Conservation (phyloP, 2,329 filamentous ascomycete genomes). For the Trichocomaceae sp. region DNA sequence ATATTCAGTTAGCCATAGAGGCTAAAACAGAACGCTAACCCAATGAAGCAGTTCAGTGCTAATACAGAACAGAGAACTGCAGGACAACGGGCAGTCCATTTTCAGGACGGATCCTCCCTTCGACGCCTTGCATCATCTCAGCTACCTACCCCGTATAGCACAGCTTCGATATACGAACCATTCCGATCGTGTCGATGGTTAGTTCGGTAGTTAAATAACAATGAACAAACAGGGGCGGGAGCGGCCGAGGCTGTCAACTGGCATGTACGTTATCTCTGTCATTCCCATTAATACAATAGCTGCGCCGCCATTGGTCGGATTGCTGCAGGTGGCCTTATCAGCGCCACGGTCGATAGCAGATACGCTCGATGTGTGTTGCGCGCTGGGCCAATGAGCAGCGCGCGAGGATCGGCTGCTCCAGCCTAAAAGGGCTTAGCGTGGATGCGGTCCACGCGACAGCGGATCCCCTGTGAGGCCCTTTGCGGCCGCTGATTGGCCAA, state of each 20-base stretch:
- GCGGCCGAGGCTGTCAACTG: slow-evolving; percentile 3
- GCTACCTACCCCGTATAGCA: not conserved
- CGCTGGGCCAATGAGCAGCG: not conserved
- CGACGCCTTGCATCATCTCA: not conserved
- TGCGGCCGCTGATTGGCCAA: not conserved
- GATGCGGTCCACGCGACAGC: slow-evolving; percentile 6
- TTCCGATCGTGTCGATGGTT: not conserved
- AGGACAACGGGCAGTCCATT: not conserved
- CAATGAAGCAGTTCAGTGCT: too few relatives aligned
- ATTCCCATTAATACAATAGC: not conserved
- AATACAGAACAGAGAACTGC: not conserved
- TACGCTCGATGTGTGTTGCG: not conserved
- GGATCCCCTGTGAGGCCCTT: not conserved
- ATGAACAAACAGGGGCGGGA: slow-evolving; percentile 8
- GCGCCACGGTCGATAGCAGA: not conserved
- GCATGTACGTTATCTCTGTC: not conserved
- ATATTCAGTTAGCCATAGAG: too few relatives aligned
- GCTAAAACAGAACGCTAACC: too few relatives aligned
- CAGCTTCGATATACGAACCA: not conserved
- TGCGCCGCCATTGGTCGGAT: not conserved
- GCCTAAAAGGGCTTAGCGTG: not conserved
- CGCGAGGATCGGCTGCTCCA: not conserved
- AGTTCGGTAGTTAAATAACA: too few relatives aligned
- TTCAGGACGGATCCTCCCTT: not conserved
- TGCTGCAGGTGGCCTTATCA: not conserved